Evolutionary conservation across 345 rosid species (phyloP).

Genomic region (Nasturtium officinale): DNA sequence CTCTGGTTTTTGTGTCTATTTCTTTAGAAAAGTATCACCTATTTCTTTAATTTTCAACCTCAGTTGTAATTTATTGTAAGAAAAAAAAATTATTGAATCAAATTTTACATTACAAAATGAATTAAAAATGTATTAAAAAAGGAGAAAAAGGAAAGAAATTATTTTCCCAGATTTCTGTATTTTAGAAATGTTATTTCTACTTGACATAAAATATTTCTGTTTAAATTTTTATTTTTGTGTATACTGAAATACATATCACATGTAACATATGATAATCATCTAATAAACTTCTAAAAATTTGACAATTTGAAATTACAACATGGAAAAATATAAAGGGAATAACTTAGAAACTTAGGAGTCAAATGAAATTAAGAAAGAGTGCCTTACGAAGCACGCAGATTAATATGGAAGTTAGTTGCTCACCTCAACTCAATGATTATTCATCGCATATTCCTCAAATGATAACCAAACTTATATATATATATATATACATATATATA

Average conservation of each 20-base stretch:
- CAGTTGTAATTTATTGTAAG: neutral
- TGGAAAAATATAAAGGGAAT: constrained; percentile 5
- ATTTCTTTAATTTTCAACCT: neutral
- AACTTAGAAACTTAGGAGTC: neutral
- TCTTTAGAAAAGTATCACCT: no score
- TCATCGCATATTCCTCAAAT: constrained; percentile 28
- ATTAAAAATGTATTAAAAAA: no score
- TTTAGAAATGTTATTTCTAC: neutral
- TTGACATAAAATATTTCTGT: neutral
- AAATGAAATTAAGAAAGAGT: constrained; percentile 15
- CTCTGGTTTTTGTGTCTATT: no score
- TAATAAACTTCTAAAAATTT: constrained; percentile 1
- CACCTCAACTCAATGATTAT: constrained; percentile 33
- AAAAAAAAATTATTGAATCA: no score
- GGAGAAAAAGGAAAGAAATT: no score
- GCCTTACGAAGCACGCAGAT: constrained; percentile 25
- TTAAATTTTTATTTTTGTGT: constrained; percentile 15
- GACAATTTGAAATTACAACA: constrained; percentile 16
- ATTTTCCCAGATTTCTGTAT: neutral
- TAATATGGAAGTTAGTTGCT: constrained; percentile 33
- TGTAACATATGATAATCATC: neutral
- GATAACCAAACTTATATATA: neutral
- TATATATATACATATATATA: neutral
- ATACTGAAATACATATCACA: neutral
- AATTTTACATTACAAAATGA: no score